Percentiles rank a stretch among this genome's conserved stretches.
These are phyloP conservation scores for Myxozyma udenii DNA, from an alignment of 805 yeast genomes.

Conservation along the genomic window DNA sequence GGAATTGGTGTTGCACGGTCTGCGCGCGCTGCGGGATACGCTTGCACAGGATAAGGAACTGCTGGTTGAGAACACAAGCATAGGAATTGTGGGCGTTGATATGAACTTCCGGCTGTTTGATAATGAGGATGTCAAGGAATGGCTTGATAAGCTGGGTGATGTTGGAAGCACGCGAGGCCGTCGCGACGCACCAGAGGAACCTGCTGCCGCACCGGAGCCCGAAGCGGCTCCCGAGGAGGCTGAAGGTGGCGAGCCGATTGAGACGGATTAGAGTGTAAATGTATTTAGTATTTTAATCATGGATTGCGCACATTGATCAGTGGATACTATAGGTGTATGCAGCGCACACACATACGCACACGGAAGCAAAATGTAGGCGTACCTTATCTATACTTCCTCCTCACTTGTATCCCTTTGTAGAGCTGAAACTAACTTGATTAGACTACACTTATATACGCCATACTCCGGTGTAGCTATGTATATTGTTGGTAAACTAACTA, in stretches of 20 bases:
- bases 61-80: conserved; percentile 76
- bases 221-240: conserved; percentile 4
- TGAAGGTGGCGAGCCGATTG: conserved; percentile 23
- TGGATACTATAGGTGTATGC: too few species aligned
- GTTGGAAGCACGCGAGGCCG: conserved; percentile 26
- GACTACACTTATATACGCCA: too few species aligned
- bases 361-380: too few species aligned
- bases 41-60: conserved; percentile 91
- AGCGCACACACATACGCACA: too few species aligned
- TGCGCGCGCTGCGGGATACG: conserved; percentile 89
- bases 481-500: too few species aligned
- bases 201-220: conserved; percentile 7
- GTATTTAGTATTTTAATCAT: not conserved
- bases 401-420: too few species aligned
- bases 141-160: conserved; percentile 67
- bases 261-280: conserved; percentile 17
- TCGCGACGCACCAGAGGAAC: conserved; percentile 5
- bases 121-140: conserved; percentile 78
- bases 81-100: conserved; percentile 87
- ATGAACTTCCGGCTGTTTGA: conserved; percentile 73
- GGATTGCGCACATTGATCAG: too few species aligned
- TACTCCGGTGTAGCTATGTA: too few species aligned
- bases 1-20: conserved; percentile 77
- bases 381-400: too few species aligned
- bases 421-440: too few species aligned